Percentiles rank a stretch among this genome's conserved stretches.
phyloP scores from a whole-genome alignment of 2,329 filamentous ascomycete species.

The Periglandula ipomoeae region DNA sequence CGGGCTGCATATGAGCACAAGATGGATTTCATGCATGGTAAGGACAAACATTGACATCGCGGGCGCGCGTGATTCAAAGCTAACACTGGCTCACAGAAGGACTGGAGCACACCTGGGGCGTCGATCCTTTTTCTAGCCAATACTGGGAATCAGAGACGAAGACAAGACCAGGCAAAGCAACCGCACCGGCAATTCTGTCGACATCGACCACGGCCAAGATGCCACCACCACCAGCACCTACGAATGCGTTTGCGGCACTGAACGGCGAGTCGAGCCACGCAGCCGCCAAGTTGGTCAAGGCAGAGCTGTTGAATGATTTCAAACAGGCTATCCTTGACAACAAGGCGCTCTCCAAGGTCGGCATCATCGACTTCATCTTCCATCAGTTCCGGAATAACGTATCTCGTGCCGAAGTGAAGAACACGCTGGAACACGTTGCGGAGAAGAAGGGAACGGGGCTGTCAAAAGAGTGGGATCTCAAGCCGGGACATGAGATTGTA shows the following conservation, averaged over 20 bases:
- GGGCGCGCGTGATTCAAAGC: background rate
- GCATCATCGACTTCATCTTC: slow-evolving; percentile 31
- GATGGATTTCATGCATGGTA: slow-evolving; percentile 68
- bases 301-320: slow-evolving; percentile 30
- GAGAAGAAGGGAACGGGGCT: slow-evolving; percentile 29
- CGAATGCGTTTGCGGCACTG: slow-evolving; percentile 29
- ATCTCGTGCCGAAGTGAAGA: slow-evolving; percentile 32
- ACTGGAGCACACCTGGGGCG: slow-evolving; percentile 42
- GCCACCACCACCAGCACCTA: slow-evolving; percentile 23
- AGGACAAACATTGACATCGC: slow-evolving; percentile 14
- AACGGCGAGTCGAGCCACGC: slow-evolving; percentile 10
- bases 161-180: slow-evolving; percentile 15
- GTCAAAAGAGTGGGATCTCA: slow-evolving; percentile 29
- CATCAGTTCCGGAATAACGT: slow-evolving; percentile 27
- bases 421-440: slow-evolving; percentile 30
- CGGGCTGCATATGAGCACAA: slow-evolving; percentile 50
- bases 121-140: slow-evolving; percentile 74
- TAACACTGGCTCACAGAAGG: slow-evolving; percentile 24
- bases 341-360: slow-evolving; percentile 29
- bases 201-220: slow-evolving; percentile 17
- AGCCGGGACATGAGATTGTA: slow-evolving; percentile 28
- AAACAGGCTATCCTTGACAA: slow-evolving; percentile 33
- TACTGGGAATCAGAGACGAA: slow-evolving; percentile 60
- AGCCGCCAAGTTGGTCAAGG: slow-evolving; percentile 24
- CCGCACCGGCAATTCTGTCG: slow-evolving; percentile 9